Base-by-base conservation (phyloP, 257 asterid genomes). In the Solanum pennellii region DNA sequence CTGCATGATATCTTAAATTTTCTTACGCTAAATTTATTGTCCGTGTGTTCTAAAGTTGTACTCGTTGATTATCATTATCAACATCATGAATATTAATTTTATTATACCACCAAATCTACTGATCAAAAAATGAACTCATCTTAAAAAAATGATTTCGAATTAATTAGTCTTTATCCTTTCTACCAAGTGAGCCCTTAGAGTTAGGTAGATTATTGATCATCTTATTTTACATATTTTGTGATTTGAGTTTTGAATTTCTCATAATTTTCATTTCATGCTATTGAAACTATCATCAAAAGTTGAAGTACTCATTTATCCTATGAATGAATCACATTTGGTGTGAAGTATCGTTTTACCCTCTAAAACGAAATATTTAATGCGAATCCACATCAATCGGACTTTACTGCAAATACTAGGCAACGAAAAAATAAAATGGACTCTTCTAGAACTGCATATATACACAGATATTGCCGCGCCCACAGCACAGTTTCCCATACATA, bases 401-500 rank as follows among this genome's bases (percentile, higher is more conserved):
- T 6, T 3, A 62, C 0, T 2, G 1, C 0, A 1, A 31, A 11
- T n/a, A 62, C 1, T 7, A 0, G 7, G 2, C 4, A 23, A 6
- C 2, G 16, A 62, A n/a, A 62, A 11, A 62, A 62, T 62, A 10
- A 6, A 62, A 62, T 1, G 33, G 71, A 11, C 71, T 4, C 3
- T 62, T 1, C 27, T 10, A n/a, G 71, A 62, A n/a, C 33, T 11
- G 2, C 33, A 62, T n/a, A 62, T 59, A 59, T 59, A 59, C 66
- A 62, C 87, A 79, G 88, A 87, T 86, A 85, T 88, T 89, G 87
- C 39, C 23, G 35, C 35, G 75, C 93, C 93, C 92, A 90, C 92
- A 94, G 91, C 96, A 90, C 95, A 84, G 91, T 90, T 93, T 91
- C 71, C 93, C 93, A 93, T 92, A 92, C 94, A 91, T 88, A 66